Evolutionary conservation across 805 yeast species (phyloP), one percentile per base, ranked within the genome.

Genomic region (Teunomyces kruisii): DNA sequence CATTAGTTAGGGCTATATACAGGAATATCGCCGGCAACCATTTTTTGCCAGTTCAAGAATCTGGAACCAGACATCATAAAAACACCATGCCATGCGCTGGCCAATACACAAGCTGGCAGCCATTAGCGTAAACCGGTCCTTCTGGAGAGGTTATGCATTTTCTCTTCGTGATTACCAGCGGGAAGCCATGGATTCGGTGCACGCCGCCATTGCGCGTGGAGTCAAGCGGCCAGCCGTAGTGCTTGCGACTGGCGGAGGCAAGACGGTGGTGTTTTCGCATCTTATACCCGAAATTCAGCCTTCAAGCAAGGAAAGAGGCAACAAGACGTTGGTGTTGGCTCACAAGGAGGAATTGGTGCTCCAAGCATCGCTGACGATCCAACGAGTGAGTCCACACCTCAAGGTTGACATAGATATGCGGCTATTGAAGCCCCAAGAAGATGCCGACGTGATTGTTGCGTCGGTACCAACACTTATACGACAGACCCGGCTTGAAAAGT

Each of bases 161-260:
- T 26, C 10, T 12, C 57, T 71, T n/a, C 56, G 75, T 3, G 70
- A 64, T 40, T 91, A 91, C 59, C 97, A 91, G 58, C 64, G 74
- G 22, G 83, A 84, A 36, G 91, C 96, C 42, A 77, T 90, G 2
- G 58, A 75, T 1, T 61, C 72, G 0, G 81, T 91, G 28, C 53
- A 81, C 1, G 52, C 62, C 0, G 75, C 88, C 0, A 58, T 85
- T 1, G 55, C 64, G 0, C 26, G 53, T 2, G 83, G 84, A 1
- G 53, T 63, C 2, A 63, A 73, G 14, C 70, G 94, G 39, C 78
- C 89, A 0, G 97, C 92, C 0, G 90, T 89, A 1, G 85, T 89
- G 24, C 62, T 91, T 31, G 96, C 97, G 10, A 92, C 98, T 0
- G 98, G 98, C 0, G 94, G 96, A 9, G 98, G 98, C 4, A 91